Base-by-base conservation (phyloP, 495 filamentous ascomycete genomes). In the Hamigera avellanea region DNA sequence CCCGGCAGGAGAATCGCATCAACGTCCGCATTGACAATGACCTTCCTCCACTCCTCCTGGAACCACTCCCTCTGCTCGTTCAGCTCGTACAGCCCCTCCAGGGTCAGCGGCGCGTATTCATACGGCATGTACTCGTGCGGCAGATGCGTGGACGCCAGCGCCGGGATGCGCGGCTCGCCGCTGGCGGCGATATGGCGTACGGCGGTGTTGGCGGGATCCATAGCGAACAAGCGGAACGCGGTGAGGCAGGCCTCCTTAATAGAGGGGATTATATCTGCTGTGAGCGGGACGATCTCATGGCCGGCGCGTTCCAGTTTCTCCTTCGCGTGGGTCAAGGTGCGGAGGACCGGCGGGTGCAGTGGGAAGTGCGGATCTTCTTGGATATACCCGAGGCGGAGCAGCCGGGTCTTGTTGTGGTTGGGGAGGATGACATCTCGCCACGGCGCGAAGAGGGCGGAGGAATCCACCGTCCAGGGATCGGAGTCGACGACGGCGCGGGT, bases 331-430 rank as follows among this genome's bases (percentile, higher is more conserved):
- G 62, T 53, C 12, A 81, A 40, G 1, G 69, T 47, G 8, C 59
- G 54, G 9, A 49, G 46, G 4, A 81, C 59, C 5, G 68, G 69
- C 0, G 77, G 76, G 21, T 76, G 63, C 2, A 76, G 67, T 3
- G 61, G 58, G 23, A 63, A 59, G 8, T 67, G 26, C 1, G 67
- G 63, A 39, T 80, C 74, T 33, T 62, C 28, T 13, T n/a, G 12
- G 6, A 15, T n/a, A 6, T 6, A n/a, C 12, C 28, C 28, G n/a
- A 30, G 12, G 6, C 12, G 5, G 6, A 30, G 28, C 12, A 12
- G 7, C 12, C 25, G 25, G 25, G 25, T 12, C n/a, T n/a, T n/a
- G n/a, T n/a, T n/a, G n/a, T n/a, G n/a, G n/a, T n/a, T n/a, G n/a
- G n/a, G n/a, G n/a, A n/a, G n/a, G n/a, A n/a, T 15, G 14, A 30